phyloP scores from a whole-genome alignment of 495 filamentous ascomycete genomes.

The Talaromyces trachyspermus region DNA sequence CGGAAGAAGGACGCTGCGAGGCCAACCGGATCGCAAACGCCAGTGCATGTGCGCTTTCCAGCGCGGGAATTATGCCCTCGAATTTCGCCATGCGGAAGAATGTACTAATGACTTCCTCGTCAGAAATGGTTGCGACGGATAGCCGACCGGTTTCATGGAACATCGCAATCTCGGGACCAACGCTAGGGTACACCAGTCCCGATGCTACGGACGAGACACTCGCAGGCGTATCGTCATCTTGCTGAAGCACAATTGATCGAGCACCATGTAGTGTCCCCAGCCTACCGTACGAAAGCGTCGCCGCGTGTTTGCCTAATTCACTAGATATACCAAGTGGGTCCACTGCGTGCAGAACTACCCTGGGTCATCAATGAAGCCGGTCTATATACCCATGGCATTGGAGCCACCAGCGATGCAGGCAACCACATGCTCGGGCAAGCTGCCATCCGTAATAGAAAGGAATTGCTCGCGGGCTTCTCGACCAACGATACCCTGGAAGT shows the following conservation, averaged over 20 bases:
- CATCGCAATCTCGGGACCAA: slow-evolving; percentile 68
- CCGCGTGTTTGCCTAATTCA: slow-evolving; percentile 63
- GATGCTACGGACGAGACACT: slow-evolving; percentile 82
- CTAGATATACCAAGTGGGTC: slow-evolving; percentile 79
- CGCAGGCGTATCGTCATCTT: slow-evolving; percentile 68
- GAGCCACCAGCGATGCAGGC: slow-evolving; percentile 79
- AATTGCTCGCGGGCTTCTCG: slow-evolving; percentile 76
- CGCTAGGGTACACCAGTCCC: slow-evolving; percentile 81
- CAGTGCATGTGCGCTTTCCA: slow-evolving; percentile 80
- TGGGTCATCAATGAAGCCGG: slow-evolving; percentile 69
- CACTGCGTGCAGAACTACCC: slow-evolving; percentile 73
- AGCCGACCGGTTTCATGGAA: slow-evolving; percentile 76
- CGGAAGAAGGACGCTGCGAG: slow-evolving; percentile 16
- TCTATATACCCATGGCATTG: slow-evolving; percentile 78
- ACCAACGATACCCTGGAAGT: slow-evolving; percentile 82
- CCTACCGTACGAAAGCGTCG: slow-evolving; percentile 67
- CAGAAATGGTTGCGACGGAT: slow-evolving; percentile 72
- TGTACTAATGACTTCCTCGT: slow-evolving; percentile 70
- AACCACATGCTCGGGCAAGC: slow-evolving; percentile 77
- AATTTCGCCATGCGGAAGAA: slow-evolving; percentile 65
- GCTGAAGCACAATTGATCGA: slow-evolving; percentile 74
- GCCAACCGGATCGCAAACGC: slow-evolving; percentile 5
- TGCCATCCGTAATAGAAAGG: slow-evolving; percentile 54
- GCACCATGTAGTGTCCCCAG: slow-evolving; percentile 82
- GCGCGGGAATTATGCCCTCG: slow-evolving; percentile 81